Evolutionary conservation across 805 yeast genomes (phyloP), one percentile per base, ranked within the genome.

Genomic region (Kluyveromyces aestuarii): DNA sequence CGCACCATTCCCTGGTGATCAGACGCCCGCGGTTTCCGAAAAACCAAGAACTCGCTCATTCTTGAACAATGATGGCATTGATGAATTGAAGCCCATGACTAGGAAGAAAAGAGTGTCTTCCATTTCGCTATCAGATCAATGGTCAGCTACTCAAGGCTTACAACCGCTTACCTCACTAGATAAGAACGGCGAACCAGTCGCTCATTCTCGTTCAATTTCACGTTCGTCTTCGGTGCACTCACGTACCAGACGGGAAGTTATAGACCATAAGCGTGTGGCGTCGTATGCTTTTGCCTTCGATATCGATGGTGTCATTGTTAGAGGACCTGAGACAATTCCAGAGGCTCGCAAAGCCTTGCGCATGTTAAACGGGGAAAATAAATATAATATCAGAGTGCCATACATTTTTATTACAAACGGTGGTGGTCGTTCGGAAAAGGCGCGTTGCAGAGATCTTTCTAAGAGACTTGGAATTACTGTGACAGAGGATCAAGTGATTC

Each of bases 241-340:
- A 17, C 41, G 47, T 35, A n/a, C 55, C 56, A 19, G 56, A 59
- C 77, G 73, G 57, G 53, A 66, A 4, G 74, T 79, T 16, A 74
- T 84, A 54, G 86, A 82, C 60, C 91, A 84, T 62, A 77, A 71
- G 39, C 72, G 91, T 61, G 81, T 84, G 39, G 89, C 90, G 1
- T 80, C 86, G 2, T 84, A 84, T 61, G 96, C 96, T 2, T 88
- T 88, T 71, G 93, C 95, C 39, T 88, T 89, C 64, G 96, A 89
- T 68, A 88, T 88, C 48, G 96, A 88, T 63, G 96, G 96, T 41
- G 96, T 88, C 43, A 79, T 88, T 42, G 81, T 88, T 53, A 75
- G 86, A 51, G 96, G 96, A 14, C 90, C 93, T 1, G 79, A 83
- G 47, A 84, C 91, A 7, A 83, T 88, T 44, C 90, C 93, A 0